Percentiles rank a stretch among this genome's conserved stretches.
Evolutionary conservation across 768 basidiomycete genomes (phyloP).

Genomic region (Kwoniella sp.): DNA sequence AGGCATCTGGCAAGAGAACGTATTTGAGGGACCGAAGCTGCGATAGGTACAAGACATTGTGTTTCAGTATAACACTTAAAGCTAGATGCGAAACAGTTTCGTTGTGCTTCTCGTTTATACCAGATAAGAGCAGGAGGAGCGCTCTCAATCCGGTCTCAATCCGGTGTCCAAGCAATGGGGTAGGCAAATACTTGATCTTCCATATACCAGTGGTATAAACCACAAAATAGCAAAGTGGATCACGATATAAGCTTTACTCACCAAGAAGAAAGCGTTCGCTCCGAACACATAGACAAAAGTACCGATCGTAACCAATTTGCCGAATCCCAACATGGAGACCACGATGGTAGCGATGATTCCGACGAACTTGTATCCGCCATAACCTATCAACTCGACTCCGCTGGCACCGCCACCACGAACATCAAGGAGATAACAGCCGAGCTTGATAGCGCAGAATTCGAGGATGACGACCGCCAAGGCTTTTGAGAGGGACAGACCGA

Average conservation of each 20-base stretch:
- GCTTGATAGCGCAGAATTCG: constrained; percentile 84
- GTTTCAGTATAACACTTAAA: too few relatives aligned
- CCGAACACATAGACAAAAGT: constrained; percentile 83
- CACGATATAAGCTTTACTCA: constrained; percentile 57
- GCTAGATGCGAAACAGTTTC: too few relatives aligned
- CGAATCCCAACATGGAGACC: constrained; percentile 67
- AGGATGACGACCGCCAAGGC: constrained; percentile 80
- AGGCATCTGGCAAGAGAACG: constrained; percentile 82
- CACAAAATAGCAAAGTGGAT: too few relatives aligned
- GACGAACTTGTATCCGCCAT: constrained; percentile 96
- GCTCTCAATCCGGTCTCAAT: too few relatives aligned
- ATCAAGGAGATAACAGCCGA: constrained; percentile 90
- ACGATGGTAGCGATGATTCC: constrained; percentile 85
- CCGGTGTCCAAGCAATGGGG: too few relatives aligned
- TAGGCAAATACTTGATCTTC: too few relatives aligned
- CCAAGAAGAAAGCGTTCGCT: constrained; percentile 92
- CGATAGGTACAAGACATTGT: too few relatives aligned
- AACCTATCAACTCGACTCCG: constrained; percentile 73
- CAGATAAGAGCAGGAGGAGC: too few relatives aligned
- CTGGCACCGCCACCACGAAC: constrained; percentile 71
- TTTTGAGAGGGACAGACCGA: constrained; percentile 81
- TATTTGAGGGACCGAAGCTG: constrained; percentile 91
- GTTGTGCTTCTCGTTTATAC: too few relatives aligned
- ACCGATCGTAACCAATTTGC: constrained; percentile 66
- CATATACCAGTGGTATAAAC: too few relatives aligned